Conservation (phyloP, 805 yeast genomes). For the Naumovozyma castellii region DNA sequence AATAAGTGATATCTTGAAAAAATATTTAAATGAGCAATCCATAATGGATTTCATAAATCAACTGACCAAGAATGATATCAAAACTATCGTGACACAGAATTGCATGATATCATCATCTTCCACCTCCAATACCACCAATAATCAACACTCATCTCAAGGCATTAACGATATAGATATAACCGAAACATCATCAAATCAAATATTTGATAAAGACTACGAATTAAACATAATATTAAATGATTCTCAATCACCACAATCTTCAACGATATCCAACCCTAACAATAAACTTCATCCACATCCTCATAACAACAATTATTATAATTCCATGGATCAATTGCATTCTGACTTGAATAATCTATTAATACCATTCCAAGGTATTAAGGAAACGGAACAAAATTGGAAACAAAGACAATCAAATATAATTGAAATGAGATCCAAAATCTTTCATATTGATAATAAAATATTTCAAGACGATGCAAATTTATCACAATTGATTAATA, state of each 20-base stretch:
- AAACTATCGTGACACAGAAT: not conserved
- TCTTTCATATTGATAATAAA: conserved; percentile 50
- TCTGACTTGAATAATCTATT: conserved; percentile 23
- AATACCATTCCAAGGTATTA: conserved; percentile 44
- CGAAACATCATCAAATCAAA: not conserved
- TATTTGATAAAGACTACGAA: conserved; percentile 18
- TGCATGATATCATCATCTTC: not conserved
- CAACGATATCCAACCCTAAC: conserved; percentile 1
- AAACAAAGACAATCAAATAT: conserved; percentile 54
- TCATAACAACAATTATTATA: conserved; percentile 1
- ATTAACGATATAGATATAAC: not conserved
- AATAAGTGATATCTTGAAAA: conserved; percentile 18
- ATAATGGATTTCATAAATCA: conserved; percentile 5
- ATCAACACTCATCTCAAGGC: not conserved
- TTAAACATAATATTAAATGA: conserved; percentile 13
- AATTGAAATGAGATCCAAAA: conserved; percentile 41
- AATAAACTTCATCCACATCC: conserved; percentile 2
- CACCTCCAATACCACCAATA: not conserved
- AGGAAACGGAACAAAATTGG: conserved; percentile 92
- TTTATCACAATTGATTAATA: conserved; percentile 30
- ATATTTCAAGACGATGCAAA: conserved; percentile 6
- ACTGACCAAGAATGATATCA: not conserved
- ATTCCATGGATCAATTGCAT: conserved; percentile 13
- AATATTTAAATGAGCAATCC: conserved; percentile 11
- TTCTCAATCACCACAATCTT: conserved; percentile 9